Conservation (phyloP, 306 rosid species). For the Prunus persica region DNA sequence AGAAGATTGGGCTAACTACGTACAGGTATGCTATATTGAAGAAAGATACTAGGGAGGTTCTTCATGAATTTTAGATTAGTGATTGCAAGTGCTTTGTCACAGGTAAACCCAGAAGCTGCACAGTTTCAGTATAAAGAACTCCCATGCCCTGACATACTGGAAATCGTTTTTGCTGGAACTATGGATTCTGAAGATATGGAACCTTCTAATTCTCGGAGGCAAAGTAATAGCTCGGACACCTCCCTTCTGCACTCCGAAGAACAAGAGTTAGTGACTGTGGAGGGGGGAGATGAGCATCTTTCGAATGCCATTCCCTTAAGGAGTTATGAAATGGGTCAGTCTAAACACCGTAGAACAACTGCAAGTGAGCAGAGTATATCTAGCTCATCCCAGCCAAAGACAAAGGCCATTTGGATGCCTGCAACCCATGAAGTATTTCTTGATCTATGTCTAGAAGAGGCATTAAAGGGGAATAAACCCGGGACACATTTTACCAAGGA, state of each 20-base stretch:
- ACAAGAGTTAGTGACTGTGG: conserved; percentile 1
- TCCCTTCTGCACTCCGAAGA: conserved; percentile 30
- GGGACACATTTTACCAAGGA: conserved; percentile 66
- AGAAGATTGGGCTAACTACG: conserved; percentile 45
- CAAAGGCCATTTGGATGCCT: conserved; percentile 59
- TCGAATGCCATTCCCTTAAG: conserved; percentile 23
- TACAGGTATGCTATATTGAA: conserved; percentile 34
- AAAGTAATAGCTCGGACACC: conserved; percentile 32
- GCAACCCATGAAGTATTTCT: conserved; percentile 48
- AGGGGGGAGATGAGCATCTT: conserved; percentile 34
- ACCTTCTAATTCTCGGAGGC: conserved; percentile 27
- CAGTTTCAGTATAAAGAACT: conserved; percentile 53
- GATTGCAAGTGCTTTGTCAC: conserved; percentile 28
- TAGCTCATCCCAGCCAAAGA: conserved; percentile 37
- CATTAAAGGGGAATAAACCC: conserved; percentile 63
- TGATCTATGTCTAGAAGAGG: conserved; percentile 63
- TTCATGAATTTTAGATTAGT: conserved; percentile 22
- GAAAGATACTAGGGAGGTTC: conserved; percentile 12
- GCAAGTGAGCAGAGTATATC: conserved; percentile 55
- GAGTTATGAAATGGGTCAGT: conserved; percentile 36
- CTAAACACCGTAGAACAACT: conserved; percentile 37
- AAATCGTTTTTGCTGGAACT: conserved; percentile 39
- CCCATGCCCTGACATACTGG: conserved; percentile 41
- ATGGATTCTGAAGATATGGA: conserved; percentile 27
- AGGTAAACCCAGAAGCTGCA: conserved; percentile 56